Base-by-base conservation (phyloP, 176 grass and related monocot species). In the Oropetium thomaeum region DNA sequence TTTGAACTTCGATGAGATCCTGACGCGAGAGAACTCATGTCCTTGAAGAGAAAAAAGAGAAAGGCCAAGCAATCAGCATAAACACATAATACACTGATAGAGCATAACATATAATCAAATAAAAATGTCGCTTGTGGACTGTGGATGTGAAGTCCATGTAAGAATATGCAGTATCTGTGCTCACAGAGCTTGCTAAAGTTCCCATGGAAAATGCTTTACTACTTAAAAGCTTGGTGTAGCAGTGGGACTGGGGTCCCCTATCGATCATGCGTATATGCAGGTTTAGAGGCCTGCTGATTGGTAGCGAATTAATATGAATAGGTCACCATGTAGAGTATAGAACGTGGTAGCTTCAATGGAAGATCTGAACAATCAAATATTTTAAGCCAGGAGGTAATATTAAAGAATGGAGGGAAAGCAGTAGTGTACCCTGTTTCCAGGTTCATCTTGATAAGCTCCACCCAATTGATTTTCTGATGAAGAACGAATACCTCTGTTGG, bases 1-100 rank as follows among this genome's bases (percentile, higher is more conserved):
- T 99, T 90, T 71, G 92, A 95, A 84, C 96, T 99, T 48, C 76
- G 80, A 40, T 98, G 96, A 39, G 95, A 94, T 17, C 90, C 89
- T 69, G 96, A 92, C 45, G 96, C 89, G 96, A 99, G 68, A 90
- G n/a, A 95, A 89, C 84, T 90, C 62, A 61, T 85, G 25, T 95
- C 89, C 96, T n/a, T 99, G 79, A 51, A 59, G 51, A 57, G 58
- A 39, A 35, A 23, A n/a, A 64, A 43, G 9, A 20, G 2, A 17
- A 40, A 17, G 29, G 19, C 28, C 9, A 45, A 45, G 62, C 31
- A 73, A 68, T 60, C 12, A 20, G 28, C 25, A 62, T 74, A 9
- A 22, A 73, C 25, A 39, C 41, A 62, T 49, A 52, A 87, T 48
- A 82, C 40, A 40, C 13, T 48, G 26, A 52, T 25, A 78, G 1